These are phyloP conservation scores for Fusarium setosum DNA, from an alignment of 2,329 filamentous ascomycete genomes.

Conservation along the genomic window DNA sequence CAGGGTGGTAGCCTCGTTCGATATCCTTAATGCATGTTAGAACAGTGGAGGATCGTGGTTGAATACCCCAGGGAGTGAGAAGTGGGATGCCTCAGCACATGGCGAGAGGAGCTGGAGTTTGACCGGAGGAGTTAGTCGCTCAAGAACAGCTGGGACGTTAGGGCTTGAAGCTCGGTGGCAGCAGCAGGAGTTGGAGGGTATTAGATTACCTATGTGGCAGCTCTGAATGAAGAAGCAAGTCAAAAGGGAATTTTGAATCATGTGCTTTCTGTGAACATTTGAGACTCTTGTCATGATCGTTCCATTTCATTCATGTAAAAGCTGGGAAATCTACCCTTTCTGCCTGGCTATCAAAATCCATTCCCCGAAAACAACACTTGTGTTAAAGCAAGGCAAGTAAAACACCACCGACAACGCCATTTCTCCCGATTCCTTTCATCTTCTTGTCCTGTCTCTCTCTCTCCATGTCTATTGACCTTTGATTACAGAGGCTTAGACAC, in stretches of 20 bases:
- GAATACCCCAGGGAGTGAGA: slow-evolving; percentile 24
- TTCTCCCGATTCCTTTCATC: slow-evolving; percentile 11
- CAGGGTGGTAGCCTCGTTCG: slow-evolving; percentile 5
- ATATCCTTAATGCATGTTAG: slow-evolving; percentile 25
- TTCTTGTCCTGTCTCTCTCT: not conserved
- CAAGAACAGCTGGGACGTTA: not conserved
- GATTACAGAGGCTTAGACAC: slow-evolving; percentile 23
- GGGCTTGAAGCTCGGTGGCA: not conserved
- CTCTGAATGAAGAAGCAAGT: not conserved
- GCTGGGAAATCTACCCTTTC: slow-evolving; percentile 25
- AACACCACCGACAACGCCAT: slow-evolving; percentile 38
- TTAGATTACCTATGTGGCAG: not conserved
- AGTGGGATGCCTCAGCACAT: not conserved
- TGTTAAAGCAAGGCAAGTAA: slow-evolving; percentile 10
- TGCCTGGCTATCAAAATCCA: not conserved
- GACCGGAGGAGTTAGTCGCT: not conserved
- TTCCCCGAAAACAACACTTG: not conserved
- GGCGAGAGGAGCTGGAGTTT: not conserved
- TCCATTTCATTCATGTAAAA: slow-evolving; percentile 17
- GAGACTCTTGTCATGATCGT: not conserved
- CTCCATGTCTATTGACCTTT: not conserved
- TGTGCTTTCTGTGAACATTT: not conserved
- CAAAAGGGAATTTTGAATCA: not conserved
- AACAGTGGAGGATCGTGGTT: slow-evolving; percentile 23
- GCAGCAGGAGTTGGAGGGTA: slow-evolving; percentile 14